These are phyloP conservation scores for Babesia sp. DNA, from an alignment of 169 alveolate genomes.

Conservation along the genomic window DNA sequence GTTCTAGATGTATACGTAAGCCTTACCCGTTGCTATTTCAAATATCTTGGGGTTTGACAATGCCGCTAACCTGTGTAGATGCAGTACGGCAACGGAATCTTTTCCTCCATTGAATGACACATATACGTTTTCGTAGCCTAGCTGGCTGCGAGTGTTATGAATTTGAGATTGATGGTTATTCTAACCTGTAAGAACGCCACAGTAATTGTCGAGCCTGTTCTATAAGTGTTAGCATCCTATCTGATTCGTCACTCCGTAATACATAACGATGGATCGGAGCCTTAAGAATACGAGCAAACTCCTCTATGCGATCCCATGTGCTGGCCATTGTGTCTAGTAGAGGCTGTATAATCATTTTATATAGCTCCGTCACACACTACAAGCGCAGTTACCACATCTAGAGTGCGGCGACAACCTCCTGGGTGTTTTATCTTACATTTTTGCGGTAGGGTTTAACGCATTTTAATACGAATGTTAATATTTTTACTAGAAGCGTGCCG, in stretches of 20 bases:
- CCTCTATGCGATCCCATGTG: constrained; percentile 15
- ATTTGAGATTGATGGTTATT: neutral
- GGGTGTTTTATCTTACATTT: neutral
- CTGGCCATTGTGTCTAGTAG: neutral
- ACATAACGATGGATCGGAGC: constrained; percentile 29
- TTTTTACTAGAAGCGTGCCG: neutral
- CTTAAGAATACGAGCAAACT: constrained; percentile 6
- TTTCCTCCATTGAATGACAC: constrained; percentile 80
- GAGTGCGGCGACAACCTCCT: constrained; percentile 28
- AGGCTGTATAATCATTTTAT: neutral
- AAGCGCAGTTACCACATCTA: neutral
- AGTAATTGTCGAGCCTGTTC: constrained; percentile 9
- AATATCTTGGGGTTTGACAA: constrained; percentile 25
- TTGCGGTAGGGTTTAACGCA: neutral
- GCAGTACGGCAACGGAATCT: constrained; percentile 76
- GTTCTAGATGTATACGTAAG: neutral
- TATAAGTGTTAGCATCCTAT: constrained; percentile 7
- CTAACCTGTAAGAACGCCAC: constrained; percentile 24
- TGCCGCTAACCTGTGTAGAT: constrained; percentile 70
- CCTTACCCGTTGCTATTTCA: constrained; percentile 3
- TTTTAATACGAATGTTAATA: neutral
- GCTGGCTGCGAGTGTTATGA: constrained; percentile 7
- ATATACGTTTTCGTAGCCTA: constrained; percentile 70
- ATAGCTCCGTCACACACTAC: neutral
- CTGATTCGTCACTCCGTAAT: constrained; percentile 1